phyloP scores from a whole-genome alignment of 2,329 filamentous ascomycete species.

The Hirsutella minnesotensis region DNA sequence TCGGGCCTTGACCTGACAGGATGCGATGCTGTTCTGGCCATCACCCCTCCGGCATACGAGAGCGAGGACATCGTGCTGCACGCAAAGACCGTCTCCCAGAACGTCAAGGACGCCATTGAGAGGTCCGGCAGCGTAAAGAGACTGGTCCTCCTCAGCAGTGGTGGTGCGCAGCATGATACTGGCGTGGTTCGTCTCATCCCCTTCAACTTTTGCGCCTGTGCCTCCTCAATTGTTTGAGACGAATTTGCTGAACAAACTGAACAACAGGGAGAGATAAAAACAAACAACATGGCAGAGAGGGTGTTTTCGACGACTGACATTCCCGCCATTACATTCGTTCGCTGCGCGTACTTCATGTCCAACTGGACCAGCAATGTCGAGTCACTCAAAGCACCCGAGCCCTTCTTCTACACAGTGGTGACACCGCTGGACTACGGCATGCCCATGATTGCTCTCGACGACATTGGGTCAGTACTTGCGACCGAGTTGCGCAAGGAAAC shows the following conservation, averaged over 20 bases:
- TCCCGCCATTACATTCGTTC: constrained; percentile 16
- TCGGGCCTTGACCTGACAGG: constrained; percentile 17
- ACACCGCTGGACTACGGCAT: constrained; percentile 19
- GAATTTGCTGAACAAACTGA: too few relatives aligned
- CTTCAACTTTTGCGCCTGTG: too few relatives aligned
- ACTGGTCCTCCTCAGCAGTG: constrained; percentile 19
- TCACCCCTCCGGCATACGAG: constrained; percentile 17
- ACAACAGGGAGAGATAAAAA: constrained; percentile 26
- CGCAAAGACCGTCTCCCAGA: constrained; percentile 12
- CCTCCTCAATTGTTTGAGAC: too few relatives aligned
- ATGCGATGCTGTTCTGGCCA: constrained; percentile 16
- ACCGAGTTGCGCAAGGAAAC: constrained; percentile 11
- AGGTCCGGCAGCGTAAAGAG: constrained; percentile 13
- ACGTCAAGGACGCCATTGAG: constrained; percentile 15
- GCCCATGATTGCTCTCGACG: constrained; percentile 17
- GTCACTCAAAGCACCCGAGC: constrained; percentile 12
- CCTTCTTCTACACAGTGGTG: constrained; percentile 21
- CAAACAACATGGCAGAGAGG: constrained; percentile 21
- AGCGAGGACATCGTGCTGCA: constrained; percentile 11
- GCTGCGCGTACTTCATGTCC: constrained; percentile 25
- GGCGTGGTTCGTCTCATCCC: constrained; percentile 17
- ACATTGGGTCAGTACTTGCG: constrained; percentile 15
- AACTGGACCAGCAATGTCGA: constrained; percentile 20
- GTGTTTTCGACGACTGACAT: constrained; percentile 8
- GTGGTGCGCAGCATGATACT: constrained; percentile 18